A percentile compares a stretch with the other conserved stretches of the same genome.
phyloP scores from a whole-genome alignment of 202 grass and related monocot genomes.

The Brachypodium distachyon region DNA sequence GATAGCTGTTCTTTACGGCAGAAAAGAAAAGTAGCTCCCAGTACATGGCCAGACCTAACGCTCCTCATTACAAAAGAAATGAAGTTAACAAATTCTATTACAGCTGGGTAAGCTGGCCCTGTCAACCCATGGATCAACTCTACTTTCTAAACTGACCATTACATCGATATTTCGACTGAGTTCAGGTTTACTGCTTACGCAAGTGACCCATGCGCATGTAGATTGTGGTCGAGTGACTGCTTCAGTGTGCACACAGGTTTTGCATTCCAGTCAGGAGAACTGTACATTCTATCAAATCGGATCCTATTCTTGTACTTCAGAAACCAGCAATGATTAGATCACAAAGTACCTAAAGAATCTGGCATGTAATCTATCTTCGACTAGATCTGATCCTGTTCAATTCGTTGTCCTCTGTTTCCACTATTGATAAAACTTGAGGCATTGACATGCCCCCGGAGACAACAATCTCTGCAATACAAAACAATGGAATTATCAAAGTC shows the following conservation, averaged over 20 bases:
- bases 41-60: background rate
- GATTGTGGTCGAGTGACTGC: background rate
- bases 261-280: constrained; percentile 5
- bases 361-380: constrained; percentile 10
- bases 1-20: background rate
- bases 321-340: background rate
- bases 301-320: constrained; percentile 19
- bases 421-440: constrained; percentile 47
- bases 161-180: background rate
- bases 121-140: background rate
- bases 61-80: background rate
- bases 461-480: constrained; percentile 49
- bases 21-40: background rate
- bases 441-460: constrained; percentile 68
- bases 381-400: constrained; percentile 33
- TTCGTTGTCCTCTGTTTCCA: constrained; percentile 35
- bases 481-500: background rate
- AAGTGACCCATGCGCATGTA: background rate
- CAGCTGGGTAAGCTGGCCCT: background rate
- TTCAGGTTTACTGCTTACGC: background rate
- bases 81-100: background rate
- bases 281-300: constrained; percentile 25
- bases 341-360: background rate
- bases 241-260: background rate
- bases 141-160: background rate